Conservation (phyloP, 2,329 filamentous ascomycete species). For the Balansia obtecta region DNA sequence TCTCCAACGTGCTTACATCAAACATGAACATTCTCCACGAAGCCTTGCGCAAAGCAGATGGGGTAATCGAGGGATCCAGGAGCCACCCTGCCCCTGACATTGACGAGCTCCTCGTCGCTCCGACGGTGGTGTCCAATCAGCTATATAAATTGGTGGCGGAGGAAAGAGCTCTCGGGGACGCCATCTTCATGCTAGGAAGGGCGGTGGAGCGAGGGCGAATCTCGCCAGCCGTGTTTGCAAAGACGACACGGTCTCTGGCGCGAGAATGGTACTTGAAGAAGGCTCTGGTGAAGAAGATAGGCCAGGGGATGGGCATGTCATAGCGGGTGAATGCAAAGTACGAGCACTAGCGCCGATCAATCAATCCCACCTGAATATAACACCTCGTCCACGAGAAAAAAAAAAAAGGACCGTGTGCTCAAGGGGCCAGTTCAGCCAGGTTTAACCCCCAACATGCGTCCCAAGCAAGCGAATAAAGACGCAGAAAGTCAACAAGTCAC, state of each 20-base stretch:
- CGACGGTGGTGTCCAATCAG: constrained; percentile 86
- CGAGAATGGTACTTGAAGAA: constrained; percentile 78
- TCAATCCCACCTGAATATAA: background rate
- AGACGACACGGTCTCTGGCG: constrained; percentile 61
- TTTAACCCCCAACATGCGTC: no score
- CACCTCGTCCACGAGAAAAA: no score
- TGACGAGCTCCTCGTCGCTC: constrained; percentile 85
- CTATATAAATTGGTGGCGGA: constrained; percentile 83
- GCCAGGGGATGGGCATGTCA: constrained; percentile 57
- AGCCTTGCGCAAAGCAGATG: constrained; percentile 66
- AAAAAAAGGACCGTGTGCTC: no score
- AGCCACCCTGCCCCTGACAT: constrained; percentile 60
- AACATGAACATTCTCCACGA: constrained; percentile 72
- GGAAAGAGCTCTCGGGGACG: constrained; percentile 74
- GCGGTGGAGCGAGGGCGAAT: constrained; percentile 64
- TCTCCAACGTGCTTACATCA: constrained; percentile 57
- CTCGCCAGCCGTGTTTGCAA: constrained; percentile 60
- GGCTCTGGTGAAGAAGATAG: constrained; percentile 67
- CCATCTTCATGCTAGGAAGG: constrained; percentile 68
- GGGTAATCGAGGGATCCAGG: constrained; percentile 60
- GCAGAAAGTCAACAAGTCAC: no score
- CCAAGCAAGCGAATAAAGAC: no score
- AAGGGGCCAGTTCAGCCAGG: no score
- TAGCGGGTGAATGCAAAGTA: constrained; percentile 9
- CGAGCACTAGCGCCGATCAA: background rate